Evolutionary conservation across 2,329 filamentous ascomycete species (phyloP).

Genomic region (Penicillium occitanis): DNA sequence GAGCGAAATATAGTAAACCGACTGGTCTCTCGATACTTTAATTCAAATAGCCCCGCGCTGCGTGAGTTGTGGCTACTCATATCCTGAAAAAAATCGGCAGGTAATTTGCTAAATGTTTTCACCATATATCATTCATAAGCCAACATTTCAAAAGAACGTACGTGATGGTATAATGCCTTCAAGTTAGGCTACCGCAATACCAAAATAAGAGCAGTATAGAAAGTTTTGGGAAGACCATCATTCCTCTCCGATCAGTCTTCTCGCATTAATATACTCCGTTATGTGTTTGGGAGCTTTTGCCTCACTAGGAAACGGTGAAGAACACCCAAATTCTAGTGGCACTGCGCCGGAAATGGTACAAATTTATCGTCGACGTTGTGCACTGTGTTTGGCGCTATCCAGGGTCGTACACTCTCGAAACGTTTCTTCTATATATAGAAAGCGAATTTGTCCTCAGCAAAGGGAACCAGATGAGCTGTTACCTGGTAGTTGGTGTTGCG

Average conservation of each 20-base stretch:
- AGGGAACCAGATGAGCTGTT: conserved; percentile 12
- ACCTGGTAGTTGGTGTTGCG: conserved; percentile 14
- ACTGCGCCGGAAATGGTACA: background rate
- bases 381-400: conserved; percentile 13
- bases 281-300: conserved; percentile 14
- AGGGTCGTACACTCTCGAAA: conserved; percentile 11
- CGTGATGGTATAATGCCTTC: background rate
- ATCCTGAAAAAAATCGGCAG: background rate
- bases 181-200: background rate
- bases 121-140: conserved; percentile 13
- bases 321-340: background rate
- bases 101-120: background rate
- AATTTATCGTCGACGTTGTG: conserved; percentile 10
- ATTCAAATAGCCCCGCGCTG: conserved; percentile 10
- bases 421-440: conserved; percentile 16
- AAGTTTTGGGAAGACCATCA: conserved; percentile 8
- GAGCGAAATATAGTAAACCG: conserved; percentile 12
- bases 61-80: background rate
- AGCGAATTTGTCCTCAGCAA: conserved; percentile 11
- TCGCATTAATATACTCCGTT: conserved; percentile 10
- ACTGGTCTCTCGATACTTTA: conserved; percentile 14
- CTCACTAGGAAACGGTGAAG: conserved; percentile 2
- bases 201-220: conserved; percentile 3
- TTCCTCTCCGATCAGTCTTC: background rate
- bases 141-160: conserved; percentile 15